These are phyloP conservation scores for Irpex sp. DNA, from an alignment of 1,284 basidiomycete genomes.

Conservation along the genomic window DNA sequence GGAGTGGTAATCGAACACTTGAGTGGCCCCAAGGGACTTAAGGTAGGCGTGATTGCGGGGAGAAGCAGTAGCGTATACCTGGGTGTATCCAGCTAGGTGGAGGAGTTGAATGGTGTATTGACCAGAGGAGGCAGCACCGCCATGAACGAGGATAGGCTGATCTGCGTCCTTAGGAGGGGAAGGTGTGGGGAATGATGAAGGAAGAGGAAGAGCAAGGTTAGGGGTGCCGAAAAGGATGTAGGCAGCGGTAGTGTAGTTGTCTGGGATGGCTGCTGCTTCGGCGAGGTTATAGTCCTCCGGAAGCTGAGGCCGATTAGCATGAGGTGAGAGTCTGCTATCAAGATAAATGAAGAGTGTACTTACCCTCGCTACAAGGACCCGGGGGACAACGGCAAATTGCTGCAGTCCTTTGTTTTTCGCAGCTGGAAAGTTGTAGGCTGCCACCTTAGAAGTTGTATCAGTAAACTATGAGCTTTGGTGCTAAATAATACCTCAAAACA, in stretches of 20 bases:
- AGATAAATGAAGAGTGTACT: conserved; percentile 2
- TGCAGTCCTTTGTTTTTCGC: conserved; percentile 36
- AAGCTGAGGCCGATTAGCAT: conserved; percentile 27
- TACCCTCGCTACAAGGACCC: conserved; percentile 38
- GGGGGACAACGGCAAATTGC: conserved; percentile 36
- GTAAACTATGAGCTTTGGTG: neutral
- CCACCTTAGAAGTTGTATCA: conserved; percentile 3
- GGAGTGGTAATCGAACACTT: conserved; percentile 49
- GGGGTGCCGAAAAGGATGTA: conserved; percentile 39
- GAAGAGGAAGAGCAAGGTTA: conserved; percentile 38
- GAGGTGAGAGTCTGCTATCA: neutral
- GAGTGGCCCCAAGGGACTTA: conserved; percentile 43
- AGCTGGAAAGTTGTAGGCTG: conserved; percentile 24
- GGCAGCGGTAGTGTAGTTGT: conserved; percentile 48
- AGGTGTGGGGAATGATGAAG: conserved; percentile 33
- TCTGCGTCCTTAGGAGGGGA: conserved; percentile 28
- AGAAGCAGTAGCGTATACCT: conserved; percentile 49
- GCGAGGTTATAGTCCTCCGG: conserved; percentile 36
- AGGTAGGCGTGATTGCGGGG: conserved; percentile 43
- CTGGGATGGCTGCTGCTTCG: conserved; percentile 44
- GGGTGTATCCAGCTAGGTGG: conserved; percentile 46
- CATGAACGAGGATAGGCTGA: conserved; percentile 48
- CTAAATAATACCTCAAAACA: neutral
- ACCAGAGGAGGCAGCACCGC: conserved; percentile 54
- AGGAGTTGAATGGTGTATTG: conserved; percentile 54